Conservation (phyloP, 257 asterid species). For the Petrea volubilis region DNA sequence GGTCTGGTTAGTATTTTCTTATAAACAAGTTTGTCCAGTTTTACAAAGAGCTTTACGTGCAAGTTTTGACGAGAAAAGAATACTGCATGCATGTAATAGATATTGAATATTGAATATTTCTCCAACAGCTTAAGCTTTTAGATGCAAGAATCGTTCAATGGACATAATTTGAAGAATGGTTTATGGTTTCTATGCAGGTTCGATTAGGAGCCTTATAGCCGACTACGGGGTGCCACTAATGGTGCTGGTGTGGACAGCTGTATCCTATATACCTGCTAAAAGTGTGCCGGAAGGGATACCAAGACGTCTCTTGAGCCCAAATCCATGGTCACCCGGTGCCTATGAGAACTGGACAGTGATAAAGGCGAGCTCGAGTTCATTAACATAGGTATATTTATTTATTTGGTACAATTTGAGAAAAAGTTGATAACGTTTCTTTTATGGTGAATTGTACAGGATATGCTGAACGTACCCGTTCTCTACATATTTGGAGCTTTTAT, state of each 20-base stretch:
- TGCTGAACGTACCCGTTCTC: slow-evolving; percentile 67
- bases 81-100: no score
- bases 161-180: not conserved
- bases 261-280: slow-evolving; percentile 70
- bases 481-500: slow-evolving; percentile 81
- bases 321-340: slow-evolving; percentile 96
- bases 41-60: no score
- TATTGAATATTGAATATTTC: no score
- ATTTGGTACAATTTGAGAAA: not conserved
- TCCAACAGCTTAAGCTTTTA: no score
- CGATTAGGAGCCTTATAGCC: slow-evolving; percentile 81
- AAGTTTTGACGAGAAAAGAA: no score
- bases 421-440: slow-evolving; percentile 4
- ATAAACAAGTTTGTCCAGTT: not conserved
- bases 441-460: slow-evolving; percentile 56
- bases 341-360: slow-evolving; percentile 89
- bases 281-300: slow-evolving; percentile 90
- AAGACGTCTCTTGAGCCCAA: slow-evolving; percentile 88
- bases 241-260: slow-evolving; percentile 89
- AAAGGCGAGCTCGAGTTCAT: slow-evolving; percentile 43
- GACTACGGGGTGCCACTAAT: slow-evolving; percentile 95
- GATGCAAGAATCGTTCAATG: no score
- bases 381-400: slow-evolving; percentile 2
- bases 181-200: slow-evolving; percentile 50
- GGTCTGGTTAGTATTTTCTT: slow-evolving; percentile 54